Percentiles rank a stretch among this genome's conserved stretches.
Evolutionary conservation across 2,329 filamentous ascomycete genomes (phyloP).

Genomic region (Fusarium chaquense): DNA sequence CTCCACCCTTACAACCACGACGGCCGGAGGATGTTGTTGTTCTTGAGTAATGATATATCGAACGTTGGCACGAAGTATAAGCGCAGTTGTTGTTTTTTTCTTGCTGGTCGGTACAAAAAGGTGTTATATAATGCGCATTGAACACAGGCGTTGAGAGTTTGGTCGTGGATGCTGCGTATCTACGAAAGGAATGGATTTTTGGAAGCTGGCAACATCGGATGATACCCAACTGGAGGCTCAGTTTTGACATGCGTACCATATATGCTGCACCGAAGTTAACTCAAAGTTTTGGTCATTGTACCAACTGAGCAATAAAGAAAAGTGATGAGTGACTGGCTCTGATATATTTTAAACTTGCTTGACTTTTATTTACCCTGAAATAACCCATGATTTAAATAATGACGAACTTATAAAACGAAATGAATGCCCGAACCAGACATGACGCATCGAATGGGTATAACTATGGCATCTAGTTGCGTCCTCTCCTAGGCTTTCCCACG

Average conservation of each 20-base stretch:
- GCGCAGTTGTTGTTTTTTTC: not conserved
- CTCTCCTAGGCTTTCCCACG: slow-evolving; percentile 58
- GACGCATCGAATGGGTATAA: slow-evolving; percentile 48
- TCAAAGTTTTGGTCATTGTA: not conserved
- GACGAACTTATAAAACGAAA: slow-evolving; percentile 35
- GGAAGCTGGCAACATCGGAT: slow-evolving; percentile 34
- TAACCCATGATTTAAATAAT: slow-evolving; percentile 37
- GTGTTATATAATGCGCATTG: not conserved
- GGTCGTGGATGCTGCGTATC: slow-evolving; percentile 18
- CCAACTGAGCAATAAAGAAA: not conserved
- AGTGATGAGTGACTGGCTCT: not conserved
- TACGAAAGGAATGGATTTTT: slow-evolving; percentile 25
- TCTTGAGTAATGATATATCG: slow-evolving; percentile 45
- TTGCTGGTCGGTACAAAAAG: slow-evolving; percentile 4
- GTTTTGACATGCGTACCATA: slow-evolving; percentile 5
- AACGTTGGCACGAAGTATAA: not conserved
- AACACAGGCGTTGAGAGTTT: slow-evolving; percentile 33
- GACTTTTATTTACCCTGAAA: slow-evolving; percentile 38
- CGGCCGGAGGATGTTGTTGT: slow-evolving; percentile 50
- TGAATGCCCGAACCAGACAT: slow-evolving; percentile 43
- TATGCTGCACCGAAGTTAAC: not conserved
- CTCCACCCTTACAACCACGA: slow-evolving; percentile 38
- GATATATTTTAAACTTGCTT: slow-evolving; percentile 15
- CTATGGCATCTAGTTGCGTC: slow-evolving; percentile 49
- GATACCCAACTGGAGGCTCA: slow-evolving; percentile 42